Evolutionary conservation across 768 basidiomycete genomes (phyloP).

Genomic region (Termitomyces sp.): DNA sequence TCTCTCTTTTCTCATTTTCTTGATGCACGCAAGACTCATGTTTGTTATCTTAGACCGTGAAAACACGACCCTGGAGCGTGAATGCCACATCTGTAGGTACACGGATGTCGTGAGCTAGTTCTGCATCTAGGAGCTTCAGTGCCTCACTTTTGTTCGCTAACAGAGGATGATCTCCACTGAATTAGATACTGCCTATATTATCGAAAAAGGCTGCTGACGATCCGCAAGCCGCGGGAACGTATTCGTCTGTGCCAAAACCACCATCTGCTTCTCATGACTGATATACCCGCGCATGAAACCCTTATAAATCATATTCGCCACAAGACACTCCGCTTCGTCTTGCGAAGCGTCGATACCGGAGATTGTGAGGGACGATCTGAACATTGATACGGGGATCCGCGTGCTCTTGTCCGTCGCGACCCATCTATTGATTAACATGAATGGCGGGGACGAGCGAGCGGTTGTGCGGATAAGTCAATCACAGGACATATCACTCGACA

Average conservation of each 20-base stretch:
- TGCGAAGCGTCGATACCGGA: conserved; percentile 65
- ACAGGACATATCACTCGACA: conserved; percentile 4
- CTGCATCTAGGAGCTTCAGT: background rate
- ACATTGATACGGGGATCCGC: conserved; percentile 77
- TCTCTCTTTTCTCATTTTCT: background rate
- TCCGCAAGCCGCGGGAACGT: conserved; percentile 78
- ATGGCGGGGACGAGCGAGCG: background rate
- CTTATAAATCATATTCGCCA: conserved; percentile 94
- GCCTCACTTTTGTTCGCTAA: background rate
- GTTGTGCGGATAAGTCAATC: background rate
- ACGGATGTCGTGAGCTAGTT: conserved; percentile 51
- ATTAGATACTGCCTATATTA: conserved; percentile 19
- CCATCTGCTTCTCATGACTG: conserved; percentile 92
- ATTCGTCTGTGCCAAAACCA: conserved; percentile 77
- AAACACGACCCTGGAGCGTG: conserved; percentile 74
- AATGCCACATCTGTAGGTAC: conserved; percentile 77
- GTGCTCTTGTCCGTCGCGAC: conserved; percentile 67
- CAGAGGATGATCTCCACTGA: background rate
- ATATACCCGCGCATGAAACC: conserved; percentile 94
- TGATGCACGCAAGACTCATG: background rate
- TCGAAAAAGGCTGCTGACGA: conserved; percentile 49
- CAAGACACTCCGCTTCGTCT: conserved; percentile 90
- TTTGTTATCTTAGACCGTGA: conserved; percentile 43
- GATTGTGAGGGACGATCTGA: conserved; percentile 70
- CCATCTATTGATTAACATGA: conserved; percentile 53